Conservation (phyloP, 208 protist species). For the Trypanosoma lewisi region DNA sequence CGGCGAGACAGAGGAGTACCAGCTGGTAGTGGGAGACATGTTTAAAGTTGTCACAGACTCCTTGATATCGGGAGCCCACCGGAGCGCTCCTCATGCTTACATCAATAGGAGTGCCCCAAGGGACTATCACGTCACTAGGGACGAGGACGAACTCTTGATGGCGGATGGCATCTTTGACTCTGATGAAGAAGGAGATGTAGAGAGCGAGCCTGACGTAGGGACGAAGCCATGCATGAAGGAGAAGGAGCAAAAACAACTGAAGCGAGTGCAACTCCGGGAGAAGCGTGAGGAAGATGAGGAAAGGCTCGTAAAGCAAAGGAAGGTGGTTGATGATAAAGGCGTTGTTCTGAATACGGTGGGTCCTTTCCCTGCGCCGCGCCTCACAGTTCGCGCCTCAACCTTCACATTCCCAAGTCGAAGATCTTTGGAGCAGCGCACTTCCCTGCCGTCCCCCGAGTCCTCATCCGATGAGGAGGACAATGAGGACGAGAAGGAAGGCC, state of each 20-base stretch:
- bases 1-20: slow-evolving; percentile 65
- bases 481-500: slow-evolving; percentile 39
- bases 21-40: slow-evolving; percentile 55
- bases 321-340: slow-evolving; percentile 84
- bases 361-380: slow-evolving; percentile 66
- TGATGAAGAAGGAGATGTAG: slow-evolving; percentile 65
- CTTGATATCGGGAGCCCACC: slow-evolving; percentile 74
- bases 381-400: slow-evolving; percentile 64
- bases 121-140: slow-evolving; percentile 71
- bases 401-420: slow-evolving; percentile 84
- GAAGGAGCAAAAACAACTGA: slow-evolving; percentile 57
- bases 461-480: slow-evolving; percentile 61
- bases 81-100: slow-evolving; percentile 74
- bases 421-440: slow-evolving; percentile 76
- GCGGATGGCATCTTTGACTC: slow-evolving; percentile 70
- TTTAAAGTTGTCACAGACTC: slow-evolving; percentile 86
- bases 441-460: slow-evolving; percentile 52
- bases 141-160: slow-evolving; percentile 83
- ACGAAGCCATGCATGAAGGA: slow-evolving; percentile 54
- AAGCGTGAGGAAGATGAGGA: slow-evolving; percentile 84
- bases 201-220: slow-evolving; percentile 56
- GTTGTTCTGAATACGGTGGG: slow-evolving; percentile 68
- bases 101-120: slow-evolving; percentile 64
- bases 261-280: slow-evolving; percentile 67
- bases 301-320: slow-evolving; percentile 84